Evolutionary conservation across 768 basidiomycete species (phyloP).

Genomic region (Pisolithus orientalis): DNA sequence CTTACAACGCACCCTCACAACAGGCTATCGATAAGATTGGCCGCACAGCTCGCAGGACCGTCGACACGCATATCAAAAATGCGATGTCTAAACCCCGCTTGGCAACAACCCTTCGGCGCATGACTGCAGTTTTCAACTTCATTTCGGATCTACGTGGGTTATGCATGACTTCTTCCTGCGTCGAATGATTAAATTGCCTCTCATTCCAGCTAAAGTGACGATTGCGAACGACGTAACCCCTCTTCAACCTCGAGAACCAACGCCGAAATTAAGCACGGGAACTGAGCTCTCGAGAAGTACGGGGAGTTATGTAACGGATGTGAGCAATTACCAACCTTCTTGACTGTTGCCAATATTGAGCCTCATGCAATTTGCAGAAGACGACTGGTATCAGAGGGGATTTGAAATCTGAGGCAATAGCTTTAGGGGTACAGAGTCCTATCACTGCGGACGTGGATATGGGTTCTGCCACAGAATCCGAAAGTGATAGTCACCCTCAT

Average conservation of each 20-base stretch:
- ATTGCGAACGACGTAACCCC: slow-evolving; percentile 42
- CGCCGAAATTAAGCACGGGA: slow-evolving; percentile 8
- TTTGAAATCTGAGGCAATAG: slow-evolving; percentile 3
- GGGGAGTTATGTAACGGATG: slow-evolving; percentile 11
- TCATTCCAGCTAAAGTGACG: slow-evolving; percentile 42
- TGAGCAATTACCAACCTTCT: slow-evolving; percentile 10
- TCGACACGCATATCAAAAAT: slow-evolving; percentile 69
- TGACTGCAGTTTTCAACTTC: slow-evolving; percentile 70
- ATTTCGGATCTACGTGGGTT: slow-evolving; percentile 57
- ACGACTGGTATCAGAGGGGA: neutral
- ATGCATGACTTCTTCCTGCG: slow-evolving; percentile 4
- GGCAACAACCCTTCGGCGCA: slow-evolving; percentile 60
- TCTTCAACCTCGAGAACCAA: slow-evolving; percentile 25
- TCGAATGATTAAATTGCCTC: slow-evolving; percentile 9
- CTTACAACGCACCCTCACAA: slow-evolving; percentile 1
- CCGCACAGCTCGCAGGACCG: slow-evolving; percentile 58
- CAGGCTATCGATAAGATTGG: slow-evolving; percentile 63
- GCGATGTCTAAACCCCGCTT: slow-evolving; percentile 62
- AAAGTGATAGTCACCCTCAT: slow-evolving; percentile 4
- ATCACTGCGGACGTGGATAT: slow-evolving; percentile 9
- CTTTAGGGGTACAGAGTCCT: slow-evolving; percentile 8
- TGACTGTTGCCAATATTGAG: neutral
- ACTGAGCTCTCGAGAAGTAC: slow-evolving; percentile 5
- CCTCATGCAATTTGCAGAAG: slow-evolving; percentile 14
- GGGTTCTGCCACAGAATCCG: slow-evolving; percentile 26